A percentile compares a stretch with the other conserved stretches of the same genome.
Conservation (phyloP, 495 filamentous ascomycete species). For the Immersiella caudata region DNA sequence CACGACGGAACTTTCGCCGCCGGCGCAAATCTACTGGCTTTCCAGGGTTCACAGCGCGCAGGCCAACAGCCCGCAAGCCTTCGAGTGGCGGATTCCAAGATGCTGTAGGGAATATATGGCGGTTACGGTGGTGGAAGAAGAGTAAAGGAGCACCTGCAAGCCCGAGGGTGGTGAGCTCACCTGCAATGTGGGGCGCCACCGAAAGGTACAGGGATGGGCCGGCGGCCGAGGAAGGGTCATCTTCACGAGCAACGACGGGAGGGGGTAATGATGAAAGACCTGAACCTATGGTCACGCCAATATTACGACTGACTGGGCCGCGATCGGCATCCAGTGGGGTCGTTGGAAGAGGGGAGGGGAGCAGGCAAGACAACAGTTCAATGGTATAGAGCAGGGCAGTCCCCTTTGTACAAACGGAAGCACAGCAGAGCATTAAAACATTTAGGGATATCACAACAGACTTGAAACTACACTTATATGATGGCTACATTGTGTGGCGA, state of each 20-base stretch:
- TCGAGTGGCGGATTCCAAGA: conserved; percentile 41
- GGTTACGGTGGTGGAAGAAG: conserved; percentile 46
- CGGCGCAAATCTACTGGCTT: conserved; percentile 58
- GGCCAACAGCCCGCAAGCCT: conserved; percentile 35
- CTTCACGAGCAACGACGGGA: not conserved
- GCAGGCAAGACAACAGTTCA: not conserved
- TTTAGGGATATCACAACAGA: conserved; percentile 3
- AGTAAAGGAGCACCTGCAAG: conserved; percentile 1
- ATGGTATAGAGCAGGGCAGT: not conserved
- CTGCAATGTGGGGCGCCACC: not conserved
- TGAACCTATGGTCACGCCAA: not conserved
- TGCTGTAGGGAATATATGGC: conserved; percentile 41
- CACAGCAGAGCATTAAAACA: not conserved
- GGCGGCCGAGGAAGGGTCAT: not conserved
- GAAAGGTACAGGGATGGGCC: not conserved
- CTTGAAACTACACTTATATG: not conserved
- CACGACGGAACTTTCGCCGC: conserved; percentile 38
- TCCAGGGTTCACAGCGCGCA: conserved; percentile 52
- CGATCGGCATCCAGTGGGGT: not conserved
- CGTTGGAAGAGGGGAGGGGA: not conserved
- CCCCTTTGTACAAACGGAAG: not conserved
- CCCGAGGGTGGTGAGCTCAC: conserved; percentile 11
- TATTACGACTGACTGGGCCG: not conserved
- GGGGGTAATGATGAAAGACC: not conserved
- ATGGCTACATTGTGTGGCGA: not conserved